Evolutionary conservation across 148 eudicot genomes (phyloP).

Genomic region (Limonium bicolor): DNA sequence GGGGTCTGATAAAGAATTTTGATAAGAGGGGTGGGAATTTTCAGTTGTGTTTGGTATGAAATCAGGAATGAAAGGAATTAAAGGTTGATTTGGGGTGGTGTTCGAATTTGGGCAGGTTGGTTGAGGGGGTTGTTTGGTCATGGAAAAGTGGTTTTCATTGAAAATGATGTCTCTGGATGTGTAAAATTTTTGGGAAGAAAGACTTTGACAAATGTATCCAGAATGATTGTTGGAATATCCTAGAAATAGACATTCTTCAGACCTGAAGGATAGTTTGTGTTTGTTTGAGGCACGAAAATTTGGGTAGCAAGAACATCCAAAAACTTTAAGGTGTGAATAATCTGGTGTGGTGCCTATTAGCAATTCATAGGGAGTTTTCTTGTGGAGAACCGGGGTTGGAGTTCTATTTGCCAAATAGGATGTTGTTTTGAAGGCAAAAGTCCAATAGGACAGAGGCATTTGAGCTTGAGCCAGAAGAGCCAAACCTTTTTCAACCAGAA

Average conservation of each 20-base stretch:
- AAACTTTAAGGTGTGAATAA: background rate
- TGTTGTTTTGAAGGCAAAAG: too few relatives aligned
- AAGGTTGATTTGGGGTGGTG: too few relatives aligned
- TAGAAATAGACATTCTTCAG: background rate
- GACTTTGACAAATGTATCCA: background rate
- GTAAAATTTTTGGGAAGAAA: background rate
- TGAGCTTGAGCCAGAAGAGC: too few relatives aligned
- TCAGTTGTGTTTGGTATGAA: background rate
- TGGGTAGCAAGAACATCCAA: background rate
- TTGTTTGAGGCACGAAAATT: background rate
- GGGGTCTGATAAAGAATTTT: background rate
- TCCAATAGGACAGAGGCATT: too few relatives aligned
- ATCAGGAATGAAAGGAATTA: background rate
- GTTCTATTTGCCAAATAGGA: too few relatives aligned
- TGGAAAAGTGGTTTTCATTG: too few relatives aligned
- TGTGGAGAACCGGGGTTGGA: background rate
- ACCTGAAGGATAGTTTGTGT: slow-evolving; percentile 1
- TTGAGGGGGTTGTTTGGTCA: background rate
- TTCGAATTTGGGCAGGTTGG: background rate
- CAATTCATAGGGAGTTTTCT: background rate
- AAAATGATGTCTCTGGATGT: too few relatives aligned
- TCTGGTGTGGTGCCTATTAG: background rate
- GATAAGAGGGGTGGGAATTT: background rate
- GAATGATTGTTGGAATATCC: background rate
- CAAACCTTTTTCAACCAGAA: too few relatives aligned